These are phyloP conservation scores for Hypoxylon fragiforme DNA, from an alignment of 495 filamentous ascomycete genomes.

Conservation along the genomic window DNA sequence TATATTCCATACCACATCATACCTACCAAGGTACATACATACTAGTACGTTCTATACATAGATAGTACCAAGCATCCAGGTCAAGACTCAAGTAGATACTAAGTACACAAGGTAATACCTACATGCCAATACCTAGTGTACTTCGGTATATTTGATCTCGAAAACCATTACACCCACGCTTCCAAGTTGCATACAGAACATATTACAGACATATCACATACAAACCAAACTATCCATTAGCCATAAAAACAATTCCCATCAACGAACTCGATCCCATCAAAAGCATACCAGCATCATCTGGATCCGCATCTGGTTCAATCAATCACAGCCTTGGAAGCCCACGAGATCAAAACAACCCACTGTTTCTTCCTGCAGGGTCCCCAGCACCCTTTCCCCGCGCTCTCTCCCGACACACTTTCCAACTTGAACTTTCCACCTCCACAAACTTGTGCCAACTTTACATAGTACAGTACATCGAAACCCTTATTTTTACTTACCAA, in stretches of 20 bases:
- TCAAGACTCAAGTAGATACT: too few relatives aligned
- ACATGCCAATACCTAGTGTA: neutral
- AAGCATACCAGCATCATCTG: conserved; percentile 7
- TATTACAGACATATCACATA: neutral
- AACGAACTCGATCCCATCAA: neutral
- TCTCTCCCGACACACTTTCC: conserved; percentile 24
- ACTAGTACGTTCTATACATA: too few relatives aligned
- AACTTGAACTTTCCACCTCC: conserved; percentile 25
- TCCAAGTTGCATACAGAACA: too few relatives aligned
- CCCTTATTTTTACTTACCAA: conserved; percentile 1
- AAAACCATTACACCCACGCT: too few relatives aligned
- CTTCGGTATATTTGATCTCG: neutral
- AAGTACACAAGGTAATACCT: neutral
- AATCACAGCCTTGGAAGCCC: conserved; percentile 29
- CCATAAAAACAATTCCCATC: conserved; percentile 19
- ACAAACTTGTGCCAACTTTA: neutral
- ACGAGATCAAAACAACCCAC: conserved; percentile 15
- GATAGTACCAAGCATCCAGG: too few relatives aligned
- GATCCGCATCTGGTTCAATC: conserved; percentile 22
- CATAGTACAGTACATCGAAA: too few relatives aligned
- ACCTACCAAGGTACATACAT: too few relatives aligned
- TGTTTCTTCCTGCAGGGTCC: conserved; percentile 31
- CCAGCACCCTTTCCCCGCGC: conserved; percentile 25
- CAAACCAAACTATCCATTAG: too few relatives aligned
- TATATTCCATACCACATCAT: too few relatives aligned